phyloP scores from a whole-genome alignment of 2,329 filamentous ascomycete species.

The Lasiodiplodia hormozganensis region DNA sequence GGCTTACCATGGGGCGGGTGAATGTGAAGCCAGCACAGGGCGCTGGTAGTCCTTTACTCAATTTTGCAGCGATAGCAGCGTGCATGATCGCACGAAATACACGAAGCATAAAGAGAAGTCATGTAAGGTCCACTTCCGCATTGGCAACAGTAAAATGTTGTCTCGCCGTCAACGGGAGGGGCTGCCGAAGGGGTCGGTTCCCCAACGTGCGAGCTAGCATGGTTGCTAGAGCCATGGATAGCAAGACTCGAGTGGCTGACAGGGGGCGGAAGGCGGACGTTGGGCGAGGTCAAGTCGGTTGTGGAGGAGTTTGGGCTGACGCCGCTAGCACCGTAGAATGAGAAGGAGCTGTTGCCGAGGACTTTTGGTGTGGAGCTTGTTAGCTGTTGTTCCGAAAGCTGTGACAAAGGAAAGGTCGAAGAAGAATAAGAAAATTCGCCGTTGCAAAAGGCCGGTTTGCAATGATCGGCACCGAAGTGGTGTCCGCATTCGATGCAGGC shows the following conservation, averaged over 20 bases:
- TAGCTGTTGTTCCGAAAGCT: not conserved
- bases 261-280: not conserved
- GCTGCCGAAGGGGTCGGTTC: not conserved
- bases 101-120: not conserved
- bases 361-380: conserved; percentile 3
- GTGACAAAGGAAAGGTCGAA: not conserved
- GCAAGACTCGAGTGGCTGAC: not conserved
- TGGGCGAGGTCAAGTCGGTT: not conserved
- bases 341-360: not conserved
- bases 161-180: not conserved
- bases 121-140: not conserved
- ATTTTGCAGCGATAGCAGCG: conserved; percentile 7
- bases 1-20: not conserved
- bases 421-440: not conserved
- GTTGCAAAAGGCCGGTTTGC: not conserved
- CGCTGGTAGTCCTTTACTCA: not conserved
- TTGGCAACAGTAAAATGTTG: conserved; percentile 6
- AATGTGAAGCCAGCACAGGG: not conserved
- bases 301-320: not conserved
- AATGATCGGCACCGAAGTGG: not conserved
- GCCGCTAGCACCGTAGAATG: not conserved
- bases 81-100: not conserved
- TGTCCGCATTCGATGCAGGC: conserved; percentile 18
- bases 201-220: not conserved
- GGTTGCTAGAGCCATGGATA: not conserved